Conservation (phyloP, 2,329 filamentous ascomycete species). For the Shiraia sp. region DNA sequence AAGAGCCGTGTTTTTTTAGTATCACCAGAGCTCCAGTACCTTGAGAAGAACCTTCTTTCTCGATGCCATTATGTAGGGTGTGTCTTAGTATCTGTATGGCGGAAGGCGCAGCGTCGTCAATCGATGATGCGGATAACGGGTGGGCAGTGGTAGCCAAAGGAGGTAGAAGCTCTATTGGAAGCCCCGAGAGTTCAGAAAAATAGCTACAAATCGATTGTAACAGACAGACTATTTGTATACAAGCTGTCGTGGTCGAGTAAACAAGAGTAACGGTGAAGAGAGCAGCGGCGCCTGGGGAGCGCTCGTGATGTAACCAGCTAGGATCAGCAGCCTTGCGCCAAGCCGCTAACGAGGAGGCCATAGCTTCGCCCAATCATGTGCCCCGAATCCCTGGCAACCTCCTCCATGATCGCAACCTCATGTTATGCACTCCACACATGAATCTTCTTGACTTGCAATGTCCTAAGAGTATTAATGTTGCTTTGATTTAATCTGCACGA, state of each 20-base stretch:
- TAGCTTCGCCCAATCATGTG: constrained; percentile 1
- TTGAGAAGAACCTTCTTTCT: constrained; percentile 87
- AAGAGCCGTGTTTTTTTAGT: constrained; percentile 5
- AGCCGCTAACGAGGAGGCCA: constrained; percentile 3
- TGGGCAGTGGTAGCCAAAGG: no score
- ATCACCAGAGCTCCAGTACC: constrained; percentile 54
- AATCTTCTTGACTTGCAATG: no score
- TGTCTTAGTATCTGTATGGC: constrained; percentile 7
- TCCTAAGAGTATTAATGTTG: no score
- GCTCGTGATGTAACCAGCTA: constrained; percentile 8
- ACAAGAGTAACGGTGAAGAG: neutral
- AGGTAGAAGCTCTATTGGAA: neutral
- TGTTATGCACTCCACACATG: no score
- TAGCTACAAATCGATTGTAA: neutral
- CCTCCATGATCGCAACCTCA: no score
- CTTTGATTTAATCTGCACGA: no score
- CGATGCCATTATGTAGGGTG: constrained; percentile 34
- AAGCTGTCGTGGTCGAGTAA: constrained; percentile 3
- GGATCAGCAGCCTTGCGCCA: constrained; percentile 1
- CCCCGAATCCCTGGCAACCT: no score
- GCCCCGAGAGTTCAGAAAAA: neutral
- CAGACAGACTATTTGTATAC: neutral
- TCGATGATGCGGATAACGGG: constrained; percentile 8
- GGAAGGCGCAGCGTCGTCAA: constrained; percentile 1
- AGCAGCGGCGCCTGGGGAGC: neutral